Conservation (phyloP, 331 rosid species). For the Pyracantha coccinea region DNA sequence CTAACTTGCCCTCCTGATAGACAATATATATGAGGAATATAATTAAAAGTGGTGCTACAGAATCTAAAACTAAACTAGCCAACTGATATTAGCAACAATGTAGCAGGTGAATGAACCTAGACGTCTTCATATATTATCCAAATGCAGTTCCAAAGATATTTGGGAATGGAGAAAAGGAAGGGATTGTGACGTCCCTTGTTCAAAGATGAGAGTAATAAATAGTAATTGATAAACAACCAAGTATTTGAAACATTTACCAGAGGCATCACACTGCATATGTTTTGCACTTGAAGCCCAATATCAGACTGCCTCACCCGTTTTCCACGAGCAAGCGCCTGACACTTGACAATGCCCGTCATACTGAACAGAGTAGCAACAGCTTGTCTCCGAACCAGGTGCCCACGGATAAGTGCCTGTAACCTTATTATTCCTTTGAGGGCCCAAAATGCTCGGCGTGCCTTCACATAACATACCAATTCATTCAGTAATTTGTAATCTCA, state of each 20-base stretch:
- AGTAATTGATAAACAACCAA: not conserved
- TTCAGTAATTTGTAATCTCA: slow-evolving; percentile 18
- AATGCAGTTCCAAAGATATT: not conserved
- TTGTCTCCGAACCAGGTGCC: slow-evolving; percentile 96
- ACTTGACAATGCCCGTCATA: slow-evolving; percentile 75
- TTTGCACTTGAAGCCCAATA: slow-evolving; percentile 56
- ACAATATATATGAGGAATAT: slow-evolving; percentile 15
- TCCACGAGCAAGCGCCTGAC: slow-evolving; percentile 81
- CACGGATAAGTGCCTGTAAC: slow-evolving; percentile 98
- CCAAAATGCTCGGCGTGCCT: slow-evolving; percentile 97
- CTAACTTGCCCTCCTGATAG: slow-evolving; percentile 45
- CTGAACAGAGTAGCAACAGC: slow-evolving; percentile 77
- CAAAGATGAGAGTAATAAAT: slow-evolving; percentile 4
- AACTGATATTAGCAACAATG: not conserved
- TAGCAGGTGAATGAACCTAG: not conserved
- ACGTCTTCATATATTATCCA: not conserved
- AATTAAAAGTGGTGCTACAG: slow-evolving; percentile 1
- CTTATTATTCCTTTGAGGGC: slow-evolving; percentile 96
- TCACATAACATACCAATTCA: slow-evolving; percentile 22
- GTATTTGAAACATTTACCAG: slow-evolving; percentile 33
- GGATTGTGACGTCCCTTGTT: not conserved
- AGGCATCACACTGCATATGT: slow-evolving; percentile 28
- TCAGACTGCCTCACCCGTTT: slow-evolving; percentile 55
- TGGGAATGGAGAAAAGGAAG: not conserved
- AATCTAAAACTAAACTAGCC: not conserved